Base-by-base conservation (phyloP, 2,329 filamentous ascomycete species). In the Aulographum hederae region DNA sequence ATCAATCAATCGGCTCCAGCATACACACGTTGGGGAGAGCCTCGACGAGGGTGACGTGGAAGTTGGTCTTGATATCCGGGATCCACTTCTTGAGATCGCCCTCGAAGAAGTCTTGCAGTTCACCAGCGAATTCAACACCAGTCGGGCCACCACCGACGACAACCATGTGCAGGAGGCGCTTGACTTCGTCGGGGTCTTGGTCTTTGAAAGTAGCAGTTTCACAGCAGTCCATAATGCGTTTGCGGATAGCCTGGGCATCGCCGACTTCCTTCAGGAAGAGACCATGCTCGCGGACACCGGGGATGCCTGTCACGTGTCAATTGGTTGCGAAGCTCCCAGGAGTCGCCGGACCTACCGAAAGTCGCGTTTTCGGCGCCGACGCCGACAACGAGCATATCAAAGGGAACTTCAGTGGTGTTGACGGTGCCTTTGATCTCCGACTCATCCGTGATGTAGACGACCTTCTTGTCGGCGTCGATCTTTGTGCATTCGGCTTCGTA, bases 161-260 rank as follows among this genome's bases (percentile, higher is more conserved):
- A 34, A 98, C 89, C 85, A 95, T 95, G 67, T 95, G 86, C 53
- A 98, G 69, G 46, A 98, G 73, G 43, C 89, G 82, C 63, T 91
- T 77, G 51, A 92, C 65, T 60, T 98, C 91, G 42, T 89, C 81
- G 12, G 69, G 62, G 23, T 70, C 66, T 62, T 98, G 89, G 51
- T 84, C 86, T 70, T 95, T 95, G 76, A 98, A 94, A 39, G 82
- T 86, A 32, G 89, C 89, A 21, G 86, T 94, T 63, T 98, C 89
- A 45, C 93, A 85, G 55, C 89, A 98, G 63, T 98, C 89, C 89
- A 98, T 98, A 58, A 98, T 94, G 59, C 82, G 84, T 67, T 86
- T 94, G 51, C 89, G 82, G 52, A 98, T 98, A 50, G 73, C 71
- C 60, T 98, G 89, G 35, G 89, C 89, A 54, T 98, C 91, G 42